These are phyloP conservation scores for Baeospora myosura DNA, from an alignment of 1,284 basidiomycete genomes.

Conservation along the genomic window DNA sequence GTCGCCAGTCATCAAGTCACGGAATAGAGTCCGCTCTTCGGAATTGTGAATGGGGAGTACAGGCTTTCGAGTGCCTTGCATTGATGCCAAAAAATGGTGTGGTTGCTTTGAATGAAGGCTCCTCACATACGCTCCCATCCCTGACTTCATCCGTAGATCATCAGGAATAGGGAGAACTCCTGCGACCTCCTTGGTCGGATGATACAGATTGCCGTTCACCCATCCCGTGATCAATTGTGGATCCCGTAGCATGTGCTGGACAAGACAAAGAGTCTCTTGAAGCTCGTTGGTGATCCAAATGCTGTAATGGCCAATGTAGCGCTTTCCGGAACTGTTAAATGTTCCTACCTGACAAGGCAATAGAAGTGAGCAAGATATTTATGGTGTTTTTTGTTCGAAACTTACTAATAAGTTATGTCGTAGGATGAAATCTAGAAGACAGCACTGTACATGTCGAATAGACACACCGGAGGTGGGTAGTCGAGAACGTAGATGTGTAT, in stretches of 20 bases:
- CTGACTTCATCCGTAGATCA: conserved; percentile 11
- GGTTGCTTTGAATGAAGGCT: conserved; percentile 8
- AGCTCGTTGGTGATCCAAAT: neutral
- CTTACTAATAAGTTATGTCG: conserved; percentile 14
- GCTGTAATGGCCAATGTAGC: neutral
- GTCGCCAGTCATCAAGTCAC: neutral
- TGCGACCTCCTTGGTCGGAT: conserved; percentile 15
- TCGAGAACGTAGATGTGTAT: conserved; percentile 12
- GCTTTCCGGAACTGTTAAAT: conserved; percentile 11
- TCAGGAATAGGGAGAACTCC: conserved; percentile 22
- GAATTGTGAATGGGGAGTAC: conserved; percentile 17
- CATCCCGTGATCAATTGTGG: conserved; percentile 13
- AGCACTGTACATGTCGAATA: conserved; percentile 14
- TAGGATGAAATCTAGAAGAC: conserved; percentile 18
- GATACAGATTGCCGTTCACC: conserved; percentile 23
- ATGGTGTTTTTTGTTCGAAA: too few relatives aligned
- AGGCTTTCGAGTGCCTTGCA: conserved; percentile 17
- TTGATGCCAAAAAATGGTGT: conserved; percentile 17
- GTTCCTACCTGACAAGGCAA: conserved; percentile 15
- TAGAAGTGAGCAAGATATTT: too few relatives aligned
- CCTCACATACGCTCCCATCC: conserved; percentile 14
- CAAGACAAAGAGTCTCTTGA: neutral
- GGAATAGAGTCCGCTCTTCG: conserved; percentile 8
- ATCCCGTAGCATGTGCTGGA: conserved; percentile 11
- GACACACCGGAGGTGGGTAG: conserved; percentile 19